Evolutionary conservation across 805 yeast genomes (phyloP).

Genomic region (Zygotorulaspora chibaensis): DNA sequence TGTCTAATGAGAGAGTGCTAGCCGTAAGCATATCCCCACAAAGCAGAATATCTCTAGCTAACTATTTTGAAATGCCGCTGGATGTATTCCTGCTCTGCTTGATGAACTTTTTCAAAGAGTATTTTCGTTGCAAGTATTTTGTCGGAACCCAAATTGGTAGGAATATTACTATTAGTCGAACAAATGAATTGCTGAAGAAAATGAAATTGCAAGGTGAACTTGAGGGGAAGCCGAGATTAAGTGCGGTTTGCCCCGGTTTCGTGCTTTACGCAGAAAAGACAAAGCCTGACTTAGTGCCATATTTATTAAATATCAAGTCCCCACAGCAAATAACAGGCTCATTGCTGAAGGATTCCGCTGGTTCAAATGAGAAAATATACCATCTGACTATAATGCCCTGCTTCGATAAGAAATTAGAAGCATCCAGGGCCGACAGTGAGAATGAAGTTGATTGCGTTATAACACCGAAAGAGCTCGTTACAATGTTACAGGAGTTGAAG

Average conservation of each 20-base stretch:
- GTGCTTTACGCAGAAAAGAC: conserved; percentile 94
- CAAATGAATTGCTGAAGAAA: conserved; percentile 39
- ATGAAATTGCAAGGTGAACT: conserved; percentile 12
- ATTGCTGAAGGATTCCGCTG: conserved; percentile 53
- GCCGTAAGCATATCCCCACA: conserved; percentile 85
- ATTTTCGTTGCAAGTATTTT: conserved; percentile 63
- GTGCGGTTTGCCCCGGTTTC: conserved; percentile 93
- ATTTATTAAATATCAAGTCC: conserved; percentile 69
- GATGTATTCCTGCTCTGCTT: conserved; percentile 59
- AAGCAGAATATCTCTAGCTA: conserved; percentile 74
- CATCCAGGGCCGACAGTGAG: conserved; percentile 72
- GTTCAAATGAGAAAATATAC: conserved; percentile 49
- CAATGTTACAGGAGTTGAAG: conserved; percentile 55
- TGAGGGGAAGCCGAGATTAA: conserved; percentile 47
- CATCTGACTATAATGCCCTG: conserved; percentile 94
- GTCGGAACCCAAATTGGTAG: conserved; percentile 87
- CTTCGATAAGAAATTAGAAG: conserved; percentile 93
- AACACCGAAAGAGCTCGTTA: conserved; percentile 82
- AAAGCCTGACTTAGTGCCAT: conserved; percentile 75
- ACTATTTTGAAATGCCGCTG: conserved; percentile 51
- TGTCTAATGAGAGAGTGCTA: conserved; percentile 33
- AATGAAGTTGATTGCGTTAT: conserved; percentile 90
- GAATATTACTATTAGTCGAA: conserved; percentile 52
- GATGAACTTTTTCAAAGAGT: conserved; percentile 47
- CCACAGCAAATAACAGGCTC: conserved; percentile 93